Conservation (phyloP, 2,329 filamentous ascomycete genomes). For the Dactylellina leptospora region DNA sequence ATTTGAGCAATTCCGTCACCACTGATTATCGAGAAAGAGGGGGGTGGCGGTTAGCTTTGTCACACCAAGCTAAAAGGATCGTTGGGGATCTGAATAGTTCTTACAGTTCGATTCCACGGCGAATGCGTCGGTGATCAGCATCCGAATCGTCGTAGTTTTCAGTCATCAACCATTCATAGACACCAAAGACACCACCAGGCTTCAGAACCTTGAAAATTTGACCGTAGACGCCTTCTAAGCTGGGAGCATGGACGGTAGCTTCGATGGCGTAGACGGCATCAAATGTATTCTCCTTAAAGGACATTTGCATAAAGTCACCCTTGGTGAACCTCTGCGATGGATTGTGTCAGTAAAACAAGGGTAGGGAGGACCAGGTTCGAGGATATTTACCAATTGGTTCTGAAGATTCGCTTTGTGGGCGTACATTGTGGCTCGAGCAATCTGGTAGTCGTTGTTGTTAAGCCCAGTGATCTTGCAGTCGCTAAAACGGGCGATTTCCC, state of each 20-base stretch:
- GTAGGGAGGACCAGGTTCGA: too few species aligned
- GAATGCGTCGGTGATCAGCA: constrained; percentile 84
- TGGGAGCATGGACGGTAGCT: constrained; percentile 92
- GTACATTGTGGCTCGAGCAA: constrained; percentile 88
- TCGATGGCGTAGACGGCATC: constrained; percentile 98
- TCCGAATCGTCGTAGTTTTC: constrained; percentile 92
- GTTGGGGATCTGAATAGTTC: constrained; percentile 28
- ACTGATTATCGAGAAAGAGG: constrained; percentile 35
- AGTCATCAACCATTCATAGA: constrained; percentile 99
- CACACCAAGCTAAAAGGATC: too few species aligned
- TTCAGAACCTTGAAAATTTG: constrained; percentile 96
- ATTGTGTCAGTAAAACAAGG: not conserved
- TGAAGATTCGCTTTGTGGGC: constrained; percentile 81
- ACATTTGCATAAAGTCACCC: constrained; percentile 99
- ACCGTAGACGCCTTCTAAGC: constrained; percentile 87
- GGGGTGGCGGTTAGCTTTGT: constrained; percentile 3
- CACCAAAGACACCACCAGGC: constrained; percentile 92
- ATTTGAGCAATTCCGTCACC: constrained; percentile 98
- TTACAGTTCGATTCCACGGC: constrained; percentile 85
- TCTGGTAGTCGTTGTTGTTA: constrained; percentile 99
- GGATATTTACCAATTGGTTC: constrained; percentile 69
- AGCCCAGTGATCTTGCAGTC: constrained; percentile 87
- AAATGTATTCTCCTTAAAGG: constrained; percentile 88
- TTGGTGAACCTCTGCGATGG: constrained; percentile 74
- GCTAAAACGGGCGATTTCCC: constrained; percentile 95